Evolutionary conservation across 768 basidiomycete species (phyloP).

Genomic region (Leccinum barrowsii): DNA sequence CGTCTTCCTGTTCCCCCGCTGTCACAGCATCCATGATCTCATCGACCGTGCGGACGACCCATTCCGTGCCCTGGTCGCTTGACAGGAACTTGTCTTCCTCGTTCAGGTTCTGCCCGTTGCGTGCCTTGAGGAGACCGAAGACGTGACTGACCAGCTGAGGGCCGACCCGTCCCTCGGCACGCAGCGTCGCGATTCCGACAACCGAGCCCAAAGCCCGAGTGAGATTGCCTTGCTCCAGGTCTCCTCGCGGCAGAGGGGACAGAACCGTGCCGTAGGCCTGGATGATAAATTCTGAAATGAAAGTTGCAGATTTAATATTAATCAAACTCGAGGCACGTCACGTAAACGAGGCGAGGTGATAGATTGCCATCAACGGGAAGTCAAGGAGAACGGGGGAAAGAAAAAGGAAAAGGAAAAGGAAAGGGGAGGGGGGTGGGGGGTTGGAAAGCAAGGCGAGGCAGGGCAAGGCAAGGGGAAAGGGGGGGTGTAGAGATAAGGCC

Average conservation of each 20-base stretch:
- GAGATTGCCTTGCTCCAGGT: conserved; percentile 75
- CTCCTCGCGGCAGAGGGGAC: conserved; percentile 65
- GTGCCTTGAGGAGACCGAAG: conserved; percentile 87
- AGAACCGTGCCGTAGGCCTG: conserved; percentile 80
- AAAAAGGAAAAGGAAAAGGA: background rate
- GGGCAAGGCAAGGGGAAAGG: background rate
- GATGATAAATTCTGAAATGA: conserved; percentile 73
- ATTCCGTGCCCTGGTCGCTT: conserved; percentile 83
- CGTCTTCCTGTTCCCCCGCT: conserved; percentile 36
- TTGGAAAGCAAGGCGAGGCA: conserved; percentile 8
- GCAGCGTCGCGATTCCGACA: conserved; percentile 79
- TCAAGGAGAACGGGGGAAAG: background rate
- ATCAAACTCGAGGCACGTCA: conserved; percentile 33
- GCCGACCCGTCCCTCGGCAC: conserved; percentile 79
- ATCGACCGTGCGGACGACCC: conserved; percentile 84
- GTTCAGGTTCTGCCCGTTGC: conserved; percentile 51
- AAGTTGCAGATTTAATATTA: conserved; percentile 21
- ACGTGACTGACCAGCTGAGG: conserved; percentile 88
- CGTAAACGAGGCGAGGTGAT: conserved; percentile 28
- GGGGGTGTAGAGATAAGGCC: conserved; percentile 26
- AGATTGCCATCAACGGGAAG: conserved; percentile 25
- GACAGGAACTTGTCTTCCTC: conserved; percentile 78
- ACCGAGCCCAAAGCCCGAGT: conserved; percentile 82
- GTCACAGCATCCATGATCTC: conserved; percentile 72
- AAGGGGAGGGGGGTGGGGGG: background rate